A percentile compares a stretch with the other conserved stretches of the same genome.
Evolutionary conservation across 306 rosid genomes (phyloP).

Genomic region (Vigna angularis): DNA sequence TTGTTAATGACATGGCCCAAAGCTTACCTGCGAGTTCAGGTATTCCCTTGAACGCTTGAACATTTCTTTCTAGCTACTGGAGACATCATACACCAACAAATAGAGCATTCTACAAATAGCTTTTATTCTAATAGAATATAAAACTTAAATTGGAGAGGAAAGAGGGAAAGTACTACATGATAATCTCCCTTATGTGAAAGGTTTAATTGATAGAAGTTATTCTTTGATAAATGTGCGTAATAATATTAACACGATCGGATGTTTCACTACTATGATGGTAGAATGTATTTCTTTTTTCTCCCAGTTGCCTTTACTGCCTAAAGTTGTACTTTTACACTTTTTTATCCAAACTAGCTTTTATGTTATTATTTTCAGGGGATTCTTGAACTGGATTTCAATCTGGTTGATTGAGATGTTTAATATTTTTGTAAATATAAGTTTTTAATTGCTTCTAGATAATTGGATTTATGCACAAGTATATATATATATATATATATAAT

Average conservation of each 20-base stretch:
- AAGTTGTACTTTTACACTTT: background rate
- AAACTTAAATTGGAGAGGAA: background rate
- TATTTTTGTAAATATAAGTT: slow-evolving; percentile 4
- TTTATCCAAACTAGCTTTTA: slow-evolving; percentile 4
- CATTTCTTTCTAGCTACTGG: background rate
- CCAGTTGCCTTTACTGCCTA: slow-evolving; percentile 13
- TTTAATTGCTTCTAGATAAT: slow-evolving; percentile 19
- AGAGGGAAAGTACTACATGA: background rate
- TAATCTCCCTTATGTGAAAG: slow-evolving; percentile 21
- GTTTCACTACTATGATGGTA: background rate
- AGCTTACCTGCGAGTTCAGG: background rate
- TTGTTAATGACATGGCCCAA: background rate
- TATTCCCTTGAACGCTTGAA: background rate
- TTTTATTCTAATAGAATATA: slow-evolving; percentile 5
- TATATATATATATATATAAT: background rate
- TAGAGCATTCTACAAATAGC: background rate
- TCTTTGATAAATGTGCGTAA: slow-evolving; percentile 14
- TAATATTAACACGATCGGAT: slow-evolving; percentile 7
- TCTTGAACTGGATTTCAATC: background rate
- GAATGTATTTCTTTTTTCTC: background rate
- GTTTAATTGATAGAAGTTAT: slow-evolving; percentile 1
- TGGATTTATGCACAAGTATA: background rate
- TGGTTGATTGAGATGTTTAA: background rate
- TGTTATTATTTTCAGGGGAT: background rate
- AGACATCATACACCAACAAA: background rate